phyloP scores from a whole-genome alignment of 2,329 filamentous ascomycete species.

The Fusarium humuli region DNA sequence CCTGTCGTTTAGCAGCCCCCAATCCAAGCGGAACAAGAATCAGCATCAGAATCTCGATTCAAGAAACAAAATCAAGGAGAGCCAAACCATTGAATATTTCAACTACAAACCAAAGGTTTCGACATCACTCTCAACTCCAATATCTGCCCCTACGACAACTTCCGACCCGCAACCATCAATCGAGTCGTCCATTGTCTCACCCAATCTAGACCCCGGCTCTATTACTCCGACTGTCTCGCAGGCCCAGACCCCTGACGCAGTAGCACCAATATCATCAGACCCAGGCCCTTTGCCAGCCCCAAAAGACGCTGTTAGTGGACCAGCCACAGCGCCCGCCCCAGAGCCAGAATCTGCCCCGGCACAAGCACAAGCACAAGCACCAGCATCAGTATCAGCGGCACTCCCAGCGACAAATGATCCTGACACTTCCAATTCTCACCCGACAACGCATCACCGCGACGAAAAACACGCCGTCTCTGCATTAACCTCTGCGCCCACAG shows the following conservation, averaged over 20 bases:
- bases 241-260: constrained; percentile 32
- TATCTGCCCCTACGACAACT: constrained; percentile 33
- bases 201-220: constrained; percentile 44
- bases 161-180: constrained; percentile 39
- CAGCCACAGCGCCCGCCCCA: constrained; percentile 30
- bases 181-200: constrained; percentile 44
- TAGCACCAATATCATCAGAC: constrained; percentile 27
- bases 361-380: constrained; percentile 4
- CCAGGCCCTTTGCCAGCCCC: constrained; percentile 24
- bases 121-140: constrained; percentile 21
- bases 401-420: constrained; percentile 34
- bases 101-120: constrained; percentile 21
- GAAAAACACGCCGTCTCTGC: constrained; percentile 45
- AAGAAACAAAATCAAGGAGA: constrained; percentile 33
- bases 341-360: constrained; percentile 24
- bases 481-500: constrained; percentile 30
- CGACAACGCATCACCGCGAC: constrained; percentile 46
- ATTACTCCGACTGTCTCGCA: constrained; percentile 36
- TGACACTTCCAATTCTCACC: constrained; percentile 42
- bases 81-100: constrained; percentile 7
- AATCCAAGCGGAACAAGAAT: constrained; percentile 27
- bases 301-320: constrained; percentile 32
- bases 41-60: constrained; percentile 36
- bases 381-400: constrained; percentile 20
- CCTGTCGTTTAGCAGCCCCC: constrained; percentile 30